Conservation (phyloP, 2,329 filamentous ascomycete species). For the Aspergillus persii region DNA sequence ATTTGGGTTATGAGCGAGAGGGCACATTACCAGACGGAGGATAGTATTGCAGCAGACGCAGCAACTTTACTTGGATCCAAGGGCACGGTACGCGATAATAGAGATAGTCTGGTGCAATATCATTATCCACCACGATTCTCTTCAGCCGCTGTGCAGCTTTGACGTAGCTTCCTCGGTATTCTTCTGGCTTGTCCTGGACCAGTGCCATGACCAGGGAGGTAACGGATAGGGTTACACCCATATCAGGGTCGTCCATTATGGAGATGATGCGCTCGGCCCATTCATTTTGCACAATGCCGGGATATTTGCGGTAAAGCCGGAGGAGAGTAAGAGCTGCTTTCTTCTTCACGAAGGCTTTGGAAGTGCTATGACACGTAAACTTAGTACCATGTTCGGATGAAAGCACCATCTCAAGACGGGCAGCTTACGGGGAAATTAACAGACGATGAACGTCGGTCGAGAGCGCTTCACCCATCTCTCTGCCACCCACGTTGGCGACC, state of each 20-base stretch:
- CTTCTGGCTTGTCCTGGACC: slow-evolving; percentile 88
- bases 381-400: slow-evolving; percentile 34
- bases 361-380: slow-evolving; percentile 55
- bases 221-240: slow-evolving; percentile 91
- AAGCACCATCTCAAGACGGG: background rate
- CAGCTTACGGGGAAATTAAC: slow-evolving; percentile 83
- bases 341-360: slow-evolving; percentile 98
- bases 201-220: slow-evolving; percentile 94
- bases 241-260: slow-evolving; percentile 94
- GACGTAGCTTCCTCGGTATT: slow-evolving; percentile 90
- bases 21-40: slow-evolving; percentile 73
- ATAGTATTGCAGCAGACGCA: slow-evolving; percentile 92
- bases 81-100: slow-evolving; percentile 99
- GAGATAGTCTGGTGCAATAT: slow-evolving; percentile 86
- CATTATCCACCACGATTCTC: slow-evolving; percentile 83
- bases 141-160: slow-evolving; percentile 90
- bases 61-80: slow-evolving; percentile 94
- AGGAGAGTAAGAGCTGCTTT: slow-evolving; percentile 94
- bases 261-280: slow-evolving; percentile 98
- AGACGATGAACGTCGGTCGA: slow-evolving; percentile 89
- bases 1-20: background rate
- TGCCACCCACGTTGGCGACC: slow-evolving; percentile 93
- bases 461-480: slow-evolving; percentile 95
- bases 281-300: slow-evolving; percentile 89
- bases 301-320: slow-evolving; percentile 89